Evolutionary conservation across 192 early-diverging fungal genomes (phyloP).

Genomic region (Chytriomyces sp.): DNA sequence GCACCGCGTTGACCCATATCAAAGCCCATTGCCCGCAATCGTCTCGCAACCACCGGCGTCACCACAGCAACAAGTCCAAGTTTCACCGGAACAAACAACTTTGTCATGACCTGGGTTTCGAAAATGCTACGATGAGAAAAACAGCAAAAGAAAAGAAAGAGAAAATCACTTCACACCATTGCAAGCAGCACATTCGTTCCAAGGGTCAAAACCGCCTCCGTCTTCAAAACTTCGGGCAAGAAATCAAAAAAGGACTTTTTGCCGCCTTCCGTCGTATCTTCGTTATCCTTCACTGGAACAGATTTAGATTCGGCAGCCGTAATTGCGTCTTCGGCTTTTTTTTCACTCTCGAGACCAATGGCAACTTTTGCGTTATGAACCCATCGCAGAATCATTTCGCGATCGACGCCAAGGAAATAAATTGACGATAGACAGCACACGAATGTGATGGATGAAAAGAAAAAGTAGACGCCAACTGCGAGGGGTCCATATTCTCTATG

Average conservation of each 20-base stretch:
- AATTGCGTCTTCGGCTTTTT: not conserved
- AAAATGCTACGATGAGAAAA: not conserved
- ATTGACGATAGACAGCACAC: slow-evolving; percentile 48
- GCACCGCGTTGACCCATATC: slow-evolving; percentile 46
- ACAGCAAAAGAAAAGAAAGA: too few relatives aligned
- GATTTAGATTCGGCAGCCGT: too few relatives aligned
- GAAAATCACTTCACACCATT: slow-evolving; percentile 39
- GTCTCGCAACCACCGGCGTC: slow-evolving; percentile 48
- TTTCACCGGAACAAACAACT: slow-evolving; percentile 62
- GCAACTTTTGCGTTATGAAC: slow-evolving; percentile 27
- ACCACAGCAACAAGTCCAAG: slow-evolving; percentile 47
- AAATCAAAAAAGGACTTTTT: slow-evolving; percentile 29
- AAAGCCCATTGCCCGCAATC: slow-evolving; percentile 50
- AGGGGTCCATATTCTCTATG: slow-evolving; percentile 56
- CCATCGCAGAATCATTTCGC: slow-evolving; percentile 29
- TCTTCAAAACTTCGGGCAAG: slow-evolving; percentile 44
- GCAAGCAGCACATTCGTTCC: slow-evolving; percentile 54
- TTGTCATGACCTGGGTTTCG: slow-evolving; percentile 48
- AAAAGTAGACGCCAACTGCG: slow-evolving; percentile 48
- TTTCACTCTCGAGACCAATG: slow-evolving; percentile 38
- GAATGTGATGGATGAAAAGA: slow-evolving; percentile 48
- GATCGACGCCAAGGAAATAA: slow-evolving; percentile 49
- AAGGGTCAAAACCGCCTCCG: slow-evolving; percentile 37
- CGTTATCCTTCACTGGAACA: not conserved
- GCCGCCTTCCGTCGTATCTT: slow-evolving; percentile 8